Base-by-base conservation (phyloP, 495 filamentous ascomycete genomes). In the Aspergillus carlsbadensis region DNA sequence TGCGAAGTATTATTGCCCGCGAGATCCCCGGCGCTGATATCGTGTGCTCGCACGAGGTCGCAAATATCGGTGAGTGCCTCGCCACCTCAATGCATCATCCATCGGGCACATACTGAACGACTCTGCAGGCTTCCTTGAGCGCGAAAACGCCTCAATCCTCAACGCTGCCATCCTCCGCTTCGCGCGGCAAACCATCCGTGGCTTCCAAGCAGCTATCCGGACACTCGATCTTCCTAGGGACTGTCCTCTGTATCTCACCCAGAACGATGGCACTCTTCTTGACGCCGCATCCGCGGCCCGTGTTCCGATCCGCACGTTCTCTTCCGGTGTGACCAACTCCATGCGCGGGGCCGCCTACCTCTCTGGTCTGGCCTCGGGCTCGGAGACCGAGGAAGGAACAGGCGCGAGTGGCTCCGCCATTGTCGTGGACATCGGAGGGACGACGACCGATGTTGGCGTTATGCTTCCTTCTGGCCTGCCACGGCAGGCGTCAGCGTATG, bases 111-210 rank as follows among this genome's bases (percentile, higher is more conserved):
- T n/a, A n/a, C n/a, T n/a, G n/a, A n/a, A n/a, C n/a, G n/a, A n/a
- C n/a, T n/a, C n/a, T n/a, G n/a, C 26, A 29, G 78, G 78, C 0
- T 73, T 81, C 26, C 52, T 81, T 4, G 79, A 82, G 53, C 70
- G 78, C 1, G 79, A 82, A 60, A 82, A 82, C 61, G 79, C 79
- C 2, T 71, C 72, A 4, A 81, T 81, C 22, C 66, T 82, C n/a
- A 82, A 82, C 52, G 78, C 76, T 11, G 70, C 76, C 11, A 77
- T 82, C 43, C 58, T 80, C 5, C 49, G 55, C 7, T 73, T 77
- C 45, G 79, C 78, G 0, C 63, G 68, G 15, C 62, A 66, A 43
- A 79, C 77, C 1, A 75, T 81, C 10, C 61, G 62, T 13, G 64
- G 69, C n/a, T 82, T 82, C 57, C 10, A 57, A 60, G 10, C 81